Base-by-base conservation (phyloP, 768 basidiomycete genomes). In the Mycena epipterygia region DNA sequence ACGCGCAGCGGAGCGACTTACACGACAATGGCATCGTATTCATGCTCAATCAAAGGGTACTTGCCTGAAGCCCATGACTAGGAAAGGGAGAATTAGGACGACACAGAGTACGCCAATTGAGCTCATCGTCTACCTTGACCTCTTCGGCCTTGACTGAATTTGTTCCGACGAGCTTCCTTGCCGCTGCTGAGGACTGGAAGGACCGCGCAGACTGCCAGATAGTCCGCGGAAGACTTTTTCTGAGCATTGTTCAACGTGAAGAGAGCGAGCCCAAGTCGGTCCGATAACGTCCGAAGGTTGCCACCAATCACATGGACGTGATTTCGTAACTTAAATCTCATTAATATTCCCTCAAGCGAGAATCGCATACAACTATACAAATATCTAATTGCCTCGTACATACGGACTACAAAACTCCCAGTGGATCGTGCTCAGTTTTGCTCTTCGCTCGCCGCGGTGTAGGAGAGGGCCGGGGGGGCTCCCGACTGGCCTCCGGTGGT, bases 21-120 rank as follows among this genome's bases (percentile, higher is more conserved):
- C 96, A 99, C 95, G 67, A 99, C 97, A 76, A 99, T 92, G 21
- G 97, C 97, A 87, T 99, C 97, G 81, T 96, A 99, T 81, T 98
- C 97, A 80, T 99, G 98, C 80, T 99, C 98, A 75, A 99, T 96
- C 71, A 99, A 86, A 23, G 97, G 95, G 80, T 99, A 99, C 79
- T 96, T 95, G 57, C 93, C 94, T 44, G 91, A 92, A 52, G 91
- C 88, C 91, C 91, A 93, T 41, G 90, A 90, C 90, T 93, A 71
- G 48, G 49, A 48, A 64, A 63, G 73, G 62, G 73, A 65, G 71
- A 70, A 67, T 62, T 52, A 64, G 58, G 64, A 35, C 56, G 69
- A 69, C 49, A 55, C 17, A 23, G 23, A 7, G 33, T 62, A 60
- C 59, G 58, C 66, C 60, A 61, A 32, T 39, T 53, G 57, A 56